A percentile compares a stretch with the other conserved stretches of the same genome.
Evolutionary conservation across 257 asterid species (phyloP).

Genomic region (Salvia miltiorrhiza): DNA sequence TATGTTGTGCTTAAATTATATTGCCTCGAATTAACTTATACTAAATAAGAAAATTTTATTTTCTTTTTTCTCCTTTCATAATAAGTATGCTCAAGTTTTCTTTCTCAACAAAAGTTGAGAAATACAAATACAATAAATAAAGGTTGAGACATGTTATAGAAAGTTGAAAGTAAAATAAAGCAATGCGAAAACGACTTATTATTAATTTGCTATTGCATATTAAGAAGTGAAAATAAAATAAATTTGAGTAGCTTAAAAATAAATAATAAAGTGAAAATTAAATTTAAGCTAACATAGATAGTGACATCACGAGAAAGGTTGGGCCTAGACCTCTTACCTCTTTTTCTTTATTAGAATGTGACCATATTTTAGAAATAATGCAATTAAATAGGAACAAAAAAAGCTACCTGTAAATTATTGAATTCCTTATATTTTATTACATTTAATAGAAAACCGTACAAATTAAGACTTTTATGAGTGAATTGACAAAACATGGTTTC

Average conservation of each 20-base stretch:
- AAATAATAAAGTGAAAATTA: background rate
- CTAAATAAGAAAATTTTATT: too few species aligned
- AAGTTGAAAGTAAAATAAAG: background rate
- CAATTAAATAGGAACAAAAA: background rate
- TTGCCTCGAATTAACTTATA: too few species aligned
- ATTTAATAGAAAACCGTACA: too few species aligned
- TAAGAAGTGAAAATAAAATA: background rate
- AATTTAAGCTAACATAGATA: background rate
- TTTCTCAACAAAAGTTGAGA: too few species aligned
- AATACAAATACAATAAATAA: too few species aligned
- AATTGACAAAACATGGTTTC: too few species aligned
- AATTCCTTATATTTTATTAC: too few species aligned
- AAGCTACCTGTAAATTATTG: background rate
- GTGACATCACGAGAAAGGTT: background rate
- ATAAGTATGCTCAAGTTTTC: too few species aligned
- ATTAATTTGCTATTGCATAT: background rate
- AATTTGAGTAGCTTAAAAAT: background rate
- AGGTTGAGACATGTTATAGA: background rate
- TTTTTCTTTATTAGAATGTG: background rate
- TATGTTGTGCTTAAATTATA: too few species aligned
- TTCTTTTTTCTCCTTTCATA: too few species aligned
- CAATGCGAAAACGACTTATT: background rate
- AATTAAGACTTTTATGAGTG: too few species aligned
- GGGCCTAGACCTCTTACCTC: background rate
- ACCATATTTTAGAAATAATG: background rate